phyloP scores from a whole-genome alignment of 2,329 filamentous ascomycete genomes.

The Exophiala oligosperma region DNA sequence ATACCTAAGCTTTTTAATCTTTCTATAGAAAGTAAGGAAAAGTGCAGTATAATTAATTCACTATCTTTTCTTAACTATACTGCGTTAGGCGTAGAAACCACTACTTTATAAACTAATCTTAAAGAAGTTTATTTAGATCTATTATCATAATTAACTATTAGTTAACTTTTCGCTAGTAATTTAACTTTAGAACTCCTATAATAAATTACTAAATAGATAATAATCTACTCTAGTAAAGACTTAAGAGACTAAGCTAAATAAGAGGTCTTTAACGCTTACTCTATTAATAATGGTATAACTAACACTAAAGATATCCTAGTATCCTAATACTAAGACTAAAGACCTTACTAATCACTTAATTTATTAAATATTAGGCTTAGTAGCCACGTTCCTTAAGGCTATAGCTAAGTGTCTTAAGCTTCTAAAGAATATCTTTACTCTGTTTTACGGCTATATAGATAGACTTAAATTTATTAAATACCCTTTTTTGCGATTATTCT shows the following conservation, averaged over 20 bases:
- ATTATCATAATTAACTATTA: too few relatives aligned
- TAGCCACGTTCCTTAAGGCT: not conserved
- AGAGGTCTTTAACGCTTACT: too few relatives aligned
- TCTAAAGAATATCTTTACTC: constrained; percentile 48
- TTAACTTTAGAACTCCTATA: not conserved
- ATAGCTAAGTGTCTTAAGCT: constrained; percentile 42
- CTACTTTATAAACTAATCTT: not conserved
- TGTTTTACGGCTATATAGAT: constrained; percentile 52
- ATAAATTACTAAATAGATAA: not conserved
- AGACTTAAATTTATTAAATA: constrained; percentile 59
- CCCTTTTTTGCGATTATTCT: constrained; percentile 43
- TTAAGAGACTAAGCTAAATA: not conserved
- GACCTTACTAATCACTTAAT: not conserved
- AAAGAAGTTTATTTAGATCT: not conserved
- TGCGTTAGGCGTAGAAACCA: not conserved
- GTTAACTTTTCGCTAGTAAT: not conserved
- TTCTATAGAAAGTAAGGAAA: not conserved
- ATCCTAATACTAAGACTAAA: not conserved
- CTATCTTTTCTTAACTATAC: not conserved
- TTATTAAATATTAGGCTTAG: not conserved
- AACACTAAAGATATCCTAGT: not conserved
- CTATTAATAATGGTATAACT: too few relatives aligned
- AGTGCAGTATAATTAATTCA: not conserved
- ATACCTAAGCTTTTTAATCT: not conserved
- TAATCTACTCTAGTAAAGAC: not conserved